Evolutionary conservation across 495 filamentous ascomycete genomes (phyloP).

Genomic region (Astrocystis sublimbata): DNA sequence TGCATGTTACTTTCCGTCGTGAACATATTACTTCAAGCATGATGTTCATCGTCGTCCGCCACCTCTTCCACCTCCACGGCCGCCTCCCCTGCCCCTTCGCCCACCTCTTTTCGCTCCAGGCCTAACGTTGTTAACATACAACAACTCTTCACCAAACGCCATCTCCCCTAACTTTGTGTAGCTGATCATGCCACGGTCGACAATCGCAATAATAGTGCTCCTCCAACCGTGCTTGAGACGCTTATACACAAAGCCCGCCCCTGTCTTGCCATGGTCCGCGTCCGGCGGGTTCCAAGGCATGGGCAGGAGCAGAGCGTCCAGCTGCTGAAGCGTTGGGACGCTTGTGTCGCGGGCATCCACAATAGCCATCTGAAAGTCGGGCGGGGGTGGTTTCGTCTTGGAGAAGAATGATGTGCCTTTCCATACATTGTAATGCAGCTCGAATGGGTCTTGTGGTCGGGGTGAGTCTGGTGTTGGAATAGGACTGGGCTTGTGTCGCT

Average conservation of each 20-base stretch:
- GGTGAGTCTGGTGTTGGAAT: slow-evolving; percentile 19
- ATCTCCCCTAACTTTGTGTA: slow-evolving; percentile 79
- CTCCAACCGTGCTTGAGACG: slow-evolving; percentile 82
- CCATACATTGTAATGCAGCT: slow-evolving; percentile 74
- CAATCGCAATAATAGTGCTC: slow-evolving; percentile 81
- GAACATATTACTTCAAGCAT: slow-evolving; percentile 11
- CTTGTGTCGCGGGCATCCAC: slow-evolving; percentile 69
- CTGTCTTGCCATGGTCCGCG: slow-evolving; percentile 34
- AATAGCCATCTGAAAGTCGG: slow-evolving; percentile 82
- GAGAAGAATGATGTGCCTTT: slow-evolving; percentile 66
- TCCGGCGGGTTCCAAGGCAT: slow-evolving; percentile 64
- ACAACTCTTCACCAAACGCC: slow-evolving; percentile 72
- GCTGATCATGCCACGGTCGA: slow-evolving; percentile 87
- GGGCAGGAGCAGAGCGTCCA: slow-evolving; percentile 64
- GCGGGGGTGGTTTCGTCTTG: slow-evolving; percentile 70
- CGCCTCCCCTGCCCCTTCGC: slow-evolving; percentile 41
- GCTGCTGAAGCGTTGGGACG: slow-evolving; percentile 71
- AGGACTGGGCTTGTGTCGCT: slow-evolving; percentile 63
- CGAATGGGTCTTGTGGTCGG: slow-evolving; percentile 58
- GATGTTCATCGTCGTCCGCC: slow-evolving; percentile 34
- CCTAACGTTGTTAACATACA: slow-evolving; percentile 54
- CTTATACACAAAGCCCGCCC: slow-evolving; percentile 52
- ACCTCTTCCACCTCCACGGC: slow-evolving; percentile 41
- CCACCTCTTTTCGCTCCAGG: slow-evolving; percentile 18
- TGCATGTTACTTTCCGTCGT: too few relatives aligned